Conservation (phyloP, 495 filamentous ascomycete species). For the Massariosphaeria phaeospora region DNA sequence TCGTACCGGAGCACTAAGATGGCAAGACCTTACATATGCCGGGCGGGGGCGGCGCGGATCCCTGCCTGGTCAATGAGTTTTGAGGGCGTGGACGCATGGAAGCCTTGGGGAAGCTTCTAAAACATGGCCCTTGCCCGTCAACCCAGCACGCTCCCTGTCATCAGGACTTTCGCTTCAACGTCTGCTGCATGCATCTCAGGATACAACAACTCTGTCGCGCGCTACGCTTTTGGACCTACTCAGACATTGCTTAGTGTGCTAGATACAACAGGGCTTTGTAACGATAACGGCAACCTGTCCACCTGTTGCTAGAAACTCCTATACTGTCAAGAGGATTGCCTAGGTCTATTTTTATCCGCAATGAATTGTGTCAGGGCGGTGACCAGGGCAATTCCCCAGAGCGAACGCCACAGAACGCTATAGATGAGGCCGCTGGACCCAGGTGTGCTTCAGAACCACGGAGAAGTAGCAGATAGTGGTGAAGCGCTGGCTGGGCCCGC, state of each 20-base stretch:
- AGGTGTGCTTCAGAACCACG: slow-evolving; percentile 8
- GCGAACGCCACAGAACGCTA: slow-evolving; percentile 21
- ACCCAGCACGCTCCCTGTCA: neutral
- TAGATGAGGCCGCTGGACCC: slow-evolving; percentile 13
- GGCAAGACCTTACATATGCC: no score
- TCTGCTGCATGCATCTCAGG: slow-evolving; percentile 2
- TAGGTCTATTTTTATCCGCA: neutral
- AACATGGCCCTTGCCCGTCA: slow-evolving; percentile 13
- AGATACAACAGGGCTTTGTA: no score
- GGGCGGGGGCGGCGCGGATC: no score
- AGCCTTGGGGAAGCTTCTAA: slow-evolving; percentile 25
- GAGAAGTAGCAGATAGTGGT: no score
- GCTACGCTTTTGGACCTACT: no score
- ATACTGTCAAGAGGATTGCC: no score
- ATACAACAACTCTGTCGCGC: no score
- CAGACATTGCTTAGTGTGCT: no score
- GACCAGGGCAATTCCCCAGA: neutral
- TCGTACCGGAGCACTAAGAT: no score
- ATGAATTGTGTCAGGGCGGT: neutral
- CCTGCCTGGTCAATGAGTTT: no score
- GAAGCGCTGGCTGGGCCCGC: slow-evolving; percentile 2
- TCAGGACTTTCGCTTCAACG: slow-evolving; percentile 9
- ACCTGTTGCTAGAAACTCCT: no score
- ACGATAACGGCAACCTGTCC: no score
- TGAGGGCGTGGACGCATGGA: slow-evolving; percentile 9